Base-by-base conservation (phyloP, 305 asterid genomes). In the Stenogyne calaminthoides region DNA sequence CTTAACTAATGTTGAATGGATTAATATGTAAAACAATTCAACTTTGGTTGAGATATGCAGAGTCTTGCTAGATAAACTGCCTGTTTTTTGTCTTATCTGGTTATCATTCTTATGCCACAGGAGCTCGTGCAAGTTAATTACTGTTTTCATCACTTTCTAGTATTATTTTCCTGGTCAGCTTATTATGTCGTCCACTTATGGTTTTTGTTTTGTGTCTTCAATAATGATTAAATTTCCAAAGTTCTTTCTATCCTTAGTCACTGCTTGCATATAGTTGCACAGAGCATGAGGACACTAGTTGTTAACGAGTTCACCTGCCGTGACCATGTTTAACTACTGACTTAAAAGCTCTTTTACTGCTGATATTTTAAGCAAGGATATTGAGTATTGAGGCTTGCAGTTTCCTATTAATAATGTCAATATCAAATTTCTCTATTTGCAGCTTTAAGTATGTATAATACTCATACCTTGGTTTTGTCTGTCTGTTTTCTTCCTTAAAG, bases 401-500 rank as follows among this genome's bases (percentile, higher is more conserved):
- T 39, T 25, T 27, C 67, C 47, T 27, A n/a, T 29, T 22, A 36
- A 27, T 62, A 19, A 47, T 60, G 60, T 32, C 5, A 56, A 54
- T 54, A 67, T 60, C 32, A 34, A 27, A 36, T n/a, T 6, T 70
- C 57, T 73, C 52, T 42, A 67, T n/a, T 64, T 56, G 36, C 75
- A 42, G 51, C 19, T 47, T 64, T 70, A 57, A 42, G 47, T 46
- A 2, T 68, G 14, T 66, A 15, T 39, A 49, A 36, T 63, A 56
- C 76, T 76, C 52, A 22, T 63, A 60, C 51, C 52, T 66, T 69
- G 39, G 14, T 75, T 34, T 57, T 64, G 29, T 63, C 64, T 34
- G 27, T 47, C 22, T 55, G 71, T 22, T 55, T 25, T 14, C 70
- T 67, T 61, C 59, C 47, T 56, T 52, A 60, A 73, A 95, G 99